Evolutionary conservation across 2,329 filamentous ascomycete species (phyloP).

Genomic region (Fusarium tjaetaba): DNA sequence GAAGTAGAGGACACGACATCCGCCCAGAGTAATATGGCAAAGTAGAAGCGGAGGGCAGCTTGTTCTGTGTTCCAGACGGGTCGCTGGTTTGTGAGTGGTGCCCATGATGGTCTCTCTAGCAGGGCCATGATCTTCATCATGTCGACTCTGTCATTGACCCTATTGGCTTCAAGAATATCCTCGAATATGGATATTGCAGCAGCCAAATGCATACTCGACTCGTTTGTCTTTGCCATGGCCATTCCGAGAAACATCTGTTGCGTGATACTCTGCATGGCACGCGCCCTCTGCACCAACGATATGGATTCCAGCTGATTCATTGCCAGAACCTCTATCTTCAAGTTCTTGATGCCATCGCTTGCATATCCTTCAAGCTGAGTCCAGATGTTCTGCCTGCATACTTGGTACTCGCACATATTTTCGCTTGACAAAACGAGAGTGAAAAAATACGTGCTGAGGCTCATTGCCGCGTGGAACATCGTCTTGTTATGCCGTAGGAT

Average conservation of each 20-base stretch:
- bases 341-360: neutral
- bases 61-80: neutral
- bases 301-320: neutral
- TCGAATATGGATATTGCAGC: neutral
- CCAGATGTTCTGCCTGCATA: neutral
- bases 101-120: neutral
- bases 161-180: neutral
- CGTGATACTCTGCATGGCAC: neutral
- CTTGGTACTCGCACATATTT: neutral
- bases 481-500: neutral
- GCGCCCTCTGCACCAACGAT: neutral
- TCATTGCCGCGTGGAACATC: neutral
- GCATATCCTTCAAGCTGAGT: neutral
- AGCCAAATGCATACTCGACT: neutral
- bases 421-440: neutral
- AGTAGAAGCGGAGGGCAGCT: neutral
- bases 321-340: neutral
- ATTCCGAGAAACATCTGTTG: neutral
- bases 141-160: neutral
- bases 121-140: neutral
- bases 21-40: neutral
- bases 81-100: neutral
- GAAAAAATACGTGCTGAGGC: neutral
- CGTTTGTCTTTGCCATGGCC: neutral
- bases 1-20: neutral